Conservation (phyloP, 2,329 filamentous ascomycete genomes). For the Verticillium klebahnii region DNA sequence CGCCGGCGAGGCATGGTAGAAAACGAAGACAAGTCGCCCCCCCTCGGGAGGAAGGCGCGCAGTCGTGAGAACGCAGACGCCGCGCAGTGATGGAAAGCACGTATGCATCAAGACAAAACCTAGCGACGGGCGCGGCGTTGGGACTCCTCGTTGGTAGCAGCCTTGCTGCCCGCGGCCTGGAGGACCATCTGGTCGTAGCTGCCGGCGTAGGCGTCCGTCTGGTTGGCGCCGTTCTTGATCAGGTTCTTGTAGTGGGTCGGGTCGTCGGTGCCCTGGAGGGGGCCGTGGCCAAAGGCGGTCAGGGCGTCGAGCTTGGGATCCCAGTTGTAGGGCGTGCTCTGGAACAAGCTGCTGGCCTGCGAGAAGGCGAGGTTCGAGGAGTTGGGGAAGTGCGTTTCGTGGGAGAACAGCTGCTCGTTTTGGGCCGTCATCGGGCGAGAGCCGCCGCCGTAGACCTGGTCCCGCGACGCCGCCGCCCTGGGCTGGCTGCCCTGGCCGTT, state of each 20-base stretch:
- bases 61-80: background rate
- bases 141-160: background rate
- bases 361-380: slow-evolving; percentile 31
- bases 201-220: slow-evolving; percentile 12
- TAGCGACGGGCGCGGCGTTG: background rate
- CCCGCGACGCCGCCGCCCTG: slow-evolving; percentile 4
- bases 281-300: slow-evolving; percentile 4
- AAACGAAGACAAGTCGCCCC: background rate
- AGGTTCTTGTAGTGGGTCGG: slow-evolving; percentile 14
- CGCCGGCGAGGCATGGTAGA: background rate
- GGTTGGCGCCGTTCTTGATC: slow-evolving; percentile 11
- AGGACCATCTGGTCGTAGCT: slow-evolving; percentile 12
- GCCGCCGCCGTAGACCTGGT: slow-evolving; percentile 6
- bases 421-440: slow-evolving; percentile 13
- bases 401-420: slow-evolving; percentile 10
- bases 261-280: slow-evolving; percentile 8
- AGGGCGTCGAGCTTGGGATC: background rate
- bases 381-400: slow-evolving; percentile 5
- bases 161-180: background rate
- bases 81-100: background rate
- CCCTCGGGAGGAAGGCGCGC: background rate
- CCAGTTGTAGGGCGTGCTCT: slow-evolving; percentile 35
- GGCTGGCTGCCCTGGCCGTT: slow-evolving; percentile 3
- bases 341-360: slow-evolving; percentile 45
- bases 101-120: background rate